Percentiles rank a stretch among this genome's conserved stretches.
These are phyloP conservation scores for Candida railenensis DNA, from an alignment of 805 yeast genomes.

Conservation along the genomic window DNA sequence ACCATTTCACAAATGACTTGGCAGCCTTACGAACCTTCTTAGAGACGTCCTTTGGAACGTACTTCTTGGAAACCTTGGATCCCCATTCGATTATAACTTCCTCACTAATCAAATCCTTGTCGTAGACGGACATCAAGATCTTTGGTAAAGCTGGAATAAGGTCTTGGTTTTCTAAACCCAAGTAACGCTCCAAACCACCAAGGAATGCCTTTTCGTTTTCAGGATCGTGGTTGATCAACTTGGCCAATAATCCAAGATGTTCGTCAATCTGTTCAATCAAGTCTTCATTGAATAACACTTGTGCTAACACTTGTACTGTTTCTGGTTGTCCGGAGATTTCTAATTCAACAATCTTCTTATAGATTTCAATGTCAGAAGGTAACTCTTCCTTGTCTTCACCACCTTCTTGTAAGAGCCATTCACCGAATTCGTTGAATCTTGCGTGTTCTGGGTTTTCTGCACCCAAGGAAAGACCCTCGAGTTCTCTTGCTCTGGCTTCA, in stretches of 20 bases:
- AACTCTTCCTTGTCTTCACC: slow-evolving; percentile 57
- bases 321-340: slow-evolving; percentile 70
- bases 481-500: slow-evolving; percentile 83
- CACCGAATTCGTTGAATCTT: slow-evolving; percentile 77
- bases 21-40: slow-evolving; percentile 96
- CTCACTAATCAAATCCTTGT: slow-evolving; percentile 80
- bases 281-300: slow-evolving; percentile 77
- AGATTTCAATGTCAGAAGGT: slow-evolving; percentile 87
- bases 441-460: slow-evolving; percentile 40
- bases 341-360: slow-evolving; percentile 81
- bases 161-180: slow-evolving; percentile 75
- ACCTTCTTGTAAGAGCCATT: slow-evolving; percentile 67
- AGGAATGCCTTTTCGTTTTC: slow-evolving; percentile 84
- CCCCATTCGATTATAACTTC: slow-evolving; percentile 84
- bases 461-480: slow-evolving; percentile 60
- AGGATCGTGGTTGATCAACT: slow-evolving; percentile 59
- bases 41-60: slow-evolving; percentile 85
- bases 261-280: slow-evolving; percentile 68
- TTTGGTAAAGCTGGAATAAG: slow-evolving; percentile 76
- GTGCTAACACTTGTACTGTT: slow-evolving; percentile 89
- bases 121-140: slow-evolving; percentile 77
- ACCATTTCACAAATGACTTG: slow-evolving; percentile 93
- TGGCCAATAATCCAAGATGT: slow-evolving; percentile 81
- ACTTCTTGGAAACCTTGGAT: slow-evolving; percentile 86
- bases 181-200: slow-evolving; percentile 93